phyloP scores from a whole-genome alignment of 768 basidiomycete genomes.

The Termitomyces eurrhizus region DNA sequence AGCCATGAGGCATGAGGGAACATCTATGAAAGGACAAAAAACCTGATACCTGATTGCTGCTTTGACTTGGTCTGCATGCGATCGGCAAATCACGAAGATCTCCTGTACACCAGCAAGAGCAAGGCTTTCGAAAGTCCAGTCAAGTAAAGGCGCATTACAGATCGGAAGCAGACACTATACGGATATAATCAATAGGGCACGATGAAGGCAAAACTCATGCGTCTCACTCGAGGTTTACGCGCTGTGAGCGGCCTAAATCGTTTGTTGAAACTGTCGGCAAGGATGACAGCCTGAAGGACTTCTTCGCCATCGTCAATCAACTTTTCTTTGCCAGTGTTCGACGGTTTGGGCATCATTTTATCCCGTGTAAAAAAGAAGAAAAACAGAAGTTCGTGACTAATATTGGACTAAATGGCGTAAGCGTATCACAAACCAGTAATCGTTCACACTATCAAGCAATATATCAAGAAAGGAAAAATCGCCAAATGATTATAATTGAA shows the following conservation, averaged over 20 bases:
- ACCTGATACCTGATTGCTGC: conserved; percentile 71
- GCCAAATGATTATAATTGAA: conserved; percentile 55
- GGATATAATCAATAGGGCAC: conserved; percentile 14
- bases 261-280: conserved; percentile 95
- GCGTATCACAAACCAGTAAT: not conserved
- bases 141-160: conserved; percentile 88
- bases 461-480: conserved; percentile 9
- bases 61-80: conserved; percentile 84
- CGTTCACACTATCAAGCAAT: not conserved
- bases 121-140: conserved; percentile 96
- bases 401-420: conserved; percentile 15
- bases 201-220: conserved; percentile 4
- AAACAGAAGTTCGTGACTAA: conserved; percentile 23
- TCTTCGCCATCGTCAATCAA: conserved; percentile 73
- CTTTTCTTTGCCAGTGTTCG: conserved; percentile 55
- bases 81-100: conserved; percentile 92
- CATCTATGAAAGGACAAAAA: conserved; percentile 6
- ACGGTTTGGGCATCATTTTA: conserved; percentile 64
- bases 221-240: conserved; percentile 77
- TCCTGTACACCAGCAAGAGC: conserved; percentile 95
- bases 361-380: conserved; percentile 9
- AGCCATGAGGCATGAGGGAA: conserved; percentile 7
- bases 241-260: conserved; percentile 89
- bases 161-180: conserved; percentile 85
- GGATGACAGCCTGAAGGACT: conserved; percentile 88